Percentiles rank a stretch among this genome's conserved stretches.
Evolutionary conservation across 2,329 filamentous ascomycete genomes (phyloP).

Genomic region (Cladosporium cucumerinum): DNA sequence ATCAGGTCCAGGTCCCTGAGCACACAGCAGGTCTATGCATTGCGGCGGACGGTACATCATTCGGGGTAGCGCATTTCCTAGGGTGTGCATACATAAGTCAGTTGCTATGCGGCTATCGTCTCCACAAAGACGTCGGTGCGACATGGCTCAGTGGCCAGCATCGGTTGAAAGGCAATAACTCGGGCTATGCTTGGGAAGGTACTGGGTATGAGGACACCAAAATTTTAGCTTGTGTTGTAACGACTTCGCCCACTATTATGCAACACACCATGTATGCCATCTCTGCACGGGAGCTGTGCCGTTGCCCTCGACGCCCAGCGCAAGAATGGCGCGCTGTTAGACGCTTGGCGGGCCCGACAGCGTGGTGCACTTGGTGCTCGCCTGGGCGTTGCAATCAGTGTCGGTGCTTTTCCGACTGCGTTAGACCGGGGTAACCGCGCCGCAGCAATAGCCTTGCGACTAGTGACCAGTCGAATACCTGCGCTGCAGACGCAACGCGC

Average conservation of each 20-base stretch:
- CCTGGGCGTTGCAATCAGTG: slow-evolving; percentile 6
- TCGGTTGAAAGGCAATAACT: not conserved
- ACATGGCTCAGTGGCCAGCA: not conserved
- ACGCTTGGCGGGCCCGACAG: slow-evolving; percentile 11
- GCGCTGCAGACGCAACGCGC: not conserved
- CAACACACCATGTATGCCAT: not conserved
- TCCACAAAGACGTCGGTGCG: slow-evolving; percentile 5
- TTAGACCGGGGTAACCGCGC: slow-evolving; percentile 13
- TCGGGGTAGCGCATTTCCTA: slow-evolving; percentile 14
- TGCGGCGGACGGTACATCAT: slow-evolving; percentile 12
- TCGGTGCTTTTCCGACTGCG: slow-evolving; percentile 6
- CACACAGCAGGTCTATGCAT: slow-evolving; percentile 10
- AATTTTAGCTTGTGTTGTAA: not conserved
- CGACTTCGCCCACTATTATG: not conserved
- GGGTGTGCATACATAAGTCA: slow-evolving; percentile 11
- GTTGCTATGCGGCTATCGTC: slow-evolving; percentile 8
- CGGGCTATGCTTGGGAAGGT: slow-evolving; percentile 7
- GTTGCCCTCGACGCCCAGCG: slow-evolving; percentile 1
- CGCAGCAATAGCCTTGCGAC: slow-evolving; percentile 5
- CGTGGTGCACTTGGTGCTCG: not conserved
- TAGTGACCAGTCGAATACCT: slow-evolving; percentile 2
- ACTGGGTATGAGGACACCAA: not conserved
- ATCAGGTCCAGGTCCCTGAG: slow-evolving; percentile 3
- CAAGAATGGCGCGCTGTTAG: not conserved
- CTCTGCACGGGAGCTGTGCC: slow-evolving; percentile 12